Evolutionary conservation across 2,329 filamentous ascomycete genomes (phyloP), one percentile per base, ranked within the genome.

Genomic region (Sporothrix schenckii): DNA sequence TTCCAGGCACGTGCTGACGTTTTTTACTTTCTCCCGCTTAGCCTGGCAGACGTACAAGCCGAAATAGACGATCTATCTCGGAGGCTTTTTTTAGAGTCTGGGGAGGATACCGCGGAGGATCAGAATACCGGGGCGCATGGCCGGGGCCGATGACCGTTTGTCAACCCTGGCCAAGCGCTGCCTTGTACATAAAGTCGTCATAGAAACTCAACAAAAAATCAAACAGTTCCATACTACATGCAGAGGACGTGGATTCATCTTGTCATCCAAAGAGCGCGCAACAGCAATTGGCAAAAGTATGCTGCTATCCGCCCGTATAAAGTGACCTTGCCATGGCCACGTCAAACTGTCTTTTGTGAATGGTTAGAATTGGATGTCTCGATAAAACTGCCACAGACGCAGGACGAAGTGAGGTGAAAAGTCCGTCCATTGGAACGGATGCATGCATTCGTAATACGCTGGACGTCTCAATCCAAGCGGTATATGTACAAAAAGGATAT

Each of bases 31-130:
- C 52, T 21, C 34, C 7, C 6, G 41, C 68, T 60, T 76, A 88
- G 86, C 82, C 77, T 88, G 82, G 81, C 82, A 84, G 79, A 82
- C 79, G 73, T 79, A 82, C 76, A 83, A 83, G 81, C 80, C 81
- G 78, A 80, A 80, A 76, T 83, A 82, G 78, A 72, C 70, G 71
- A 41, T 34, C 60, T 47, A 39, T 63, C 50, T 69, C 67, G 67
- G 52, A 34, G 21, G 70, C 70, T 70, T 60, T 60, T 52, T 49
- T n/a, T 30, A 30, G 21, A 50, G 66, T 50, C 56, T 34, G 49
- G 30, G 34, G 49, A 27, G 34, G 13, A 67, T 56, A 30, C 14
- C 66, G 34, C 16, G 66, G 52, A 56, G 39, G 66, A 30, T 16
- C 49, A 13, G 50, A n/a, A n/a, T 56, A 44, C n/a, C 39, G 52